Base-by-base conservation (phyloP, 169 alveolate species). In the Perkinsus olseni region DNA sequence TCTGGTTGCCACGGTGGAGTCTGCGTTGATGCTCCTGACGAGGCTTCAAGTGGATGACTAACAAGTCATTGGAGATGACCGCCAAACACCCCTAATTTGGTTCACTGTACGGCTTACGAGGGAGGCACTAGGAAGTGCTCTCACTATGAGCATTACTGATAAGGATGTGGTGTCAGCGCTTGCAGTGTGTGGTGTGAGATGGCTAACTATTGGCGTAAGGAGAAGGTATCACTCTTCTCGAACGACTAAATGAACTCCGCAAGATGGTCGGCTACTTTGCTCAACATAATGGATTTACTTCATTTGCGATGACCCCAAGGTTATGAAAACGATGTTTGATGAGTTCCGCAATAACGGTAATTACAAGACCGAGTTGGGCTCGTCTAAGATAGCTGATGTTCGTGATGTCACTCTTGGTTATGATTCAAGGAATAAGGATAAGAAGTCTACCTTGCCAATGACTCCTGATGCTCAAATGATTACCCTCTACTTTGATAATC, bases 81-180 rank as follows among this genome's bases (percentile, higher is more conserved):
- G 36, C 92, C 3, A 93, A 95, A 34, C 93, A 95, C n/a, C 50
- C 92, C 95, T 74, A 92, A 93, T 34, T 48, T 94, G 92, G n/a
- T n/a, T n/a, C n/a, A n/a, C n/a, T n/a, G n/a, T n/a, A n/a, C n/a
- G n/a, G n/a, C n/a, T n/a, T n/a, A n/a, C 94, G 96, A 95, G n/a
- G 91, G 96, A 94, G 91, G 96, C 96, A 34, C 92, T 95, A 94
- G 96, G 96, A 40, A 95, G 95, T 92, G 95, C 96, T 24, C 38
- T 93, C 11, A 95, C 96, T n/a, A 38, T 40, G 24, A 92, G 94
- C 38, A 96, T 93, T 20, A 94, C 93, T 91, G 97, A 95, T 91
- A 95, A 95, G 74, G 96, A 96, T 91, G 96, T n/a, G n/a, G 96
- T 74, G 92, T 96, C 39, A 91, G 95, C 45, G 96, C 97, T 39